phyloP scores from a whole-genome alignment of 495 filamentous ascomycete genomes.

The Podospora pseudocomata region DNA sequence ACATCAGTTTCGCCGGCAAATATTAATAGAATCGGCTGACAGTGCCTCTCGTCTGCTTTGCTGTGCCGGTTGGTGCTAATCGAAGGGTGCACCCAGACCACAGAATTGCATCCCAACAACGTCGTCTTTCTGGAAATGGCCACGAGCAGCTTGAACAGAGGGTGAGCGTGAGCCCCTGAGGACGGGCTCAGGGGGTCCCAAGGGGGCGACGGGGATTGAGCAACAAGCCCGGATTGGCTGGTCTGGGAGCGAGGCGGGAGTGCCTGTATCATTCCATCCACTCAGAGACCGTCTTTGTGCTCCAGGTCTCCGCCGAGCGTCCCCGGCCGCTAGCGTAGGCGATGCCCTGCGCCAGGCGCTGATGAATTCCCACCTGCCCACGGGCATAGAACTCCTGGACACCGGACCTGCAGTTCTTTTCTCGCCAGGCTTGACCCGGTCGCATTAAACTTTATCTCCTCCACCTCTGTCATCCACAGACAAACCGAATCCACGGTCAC shows the following conservation, averaged over 20 bases:
- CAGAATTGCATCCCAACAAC: not conserved
- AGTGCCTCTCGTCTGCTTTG: not conserved
- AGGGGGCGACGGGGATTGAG: not conserved
- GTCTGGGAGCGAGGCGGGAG: slow-evolving; percentile 4
- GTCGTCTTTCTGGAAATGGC: not conserved
- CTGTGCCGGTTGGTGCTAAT: not conserved
- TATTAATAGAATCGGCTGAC: not conserved
- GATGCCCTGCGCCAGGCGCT: not conserved
- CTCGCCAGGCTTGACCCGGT: slow-evolving; percentile 1
- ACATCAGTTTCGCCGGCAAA: not conserved
- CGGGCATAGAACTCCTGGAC: not conserved
- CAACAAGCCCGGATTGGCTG: slow-evolving; percentile 2
- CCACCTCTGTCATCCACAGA: slow-evolving; percentile 1
- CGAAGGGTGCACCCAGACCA: not conserved
- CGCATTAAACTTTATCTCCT: slow-evolving; percentile 8
- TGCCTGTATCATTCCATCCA: not conserved
- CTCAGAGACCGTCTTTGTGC: not conserved
- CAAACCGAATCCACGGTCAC: not conserved
- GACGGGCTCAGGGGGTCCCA: not conserved
- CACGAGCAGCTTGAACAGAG: not conserved
- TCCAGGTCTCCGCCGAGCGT: not conserved
- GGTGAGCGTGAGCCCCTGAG: not conserved
- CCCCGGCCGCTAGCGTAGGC: not conserved
- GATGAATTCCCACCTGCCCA: not conserved
- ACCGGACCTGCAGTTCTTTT: slow-evolving; percentile 5